Evolutionary conservation across 257 asterid genomes (phyloP), one percentile per base, ranked within the genome.

Genomic region (Lycium ferocissimum): DNA sequence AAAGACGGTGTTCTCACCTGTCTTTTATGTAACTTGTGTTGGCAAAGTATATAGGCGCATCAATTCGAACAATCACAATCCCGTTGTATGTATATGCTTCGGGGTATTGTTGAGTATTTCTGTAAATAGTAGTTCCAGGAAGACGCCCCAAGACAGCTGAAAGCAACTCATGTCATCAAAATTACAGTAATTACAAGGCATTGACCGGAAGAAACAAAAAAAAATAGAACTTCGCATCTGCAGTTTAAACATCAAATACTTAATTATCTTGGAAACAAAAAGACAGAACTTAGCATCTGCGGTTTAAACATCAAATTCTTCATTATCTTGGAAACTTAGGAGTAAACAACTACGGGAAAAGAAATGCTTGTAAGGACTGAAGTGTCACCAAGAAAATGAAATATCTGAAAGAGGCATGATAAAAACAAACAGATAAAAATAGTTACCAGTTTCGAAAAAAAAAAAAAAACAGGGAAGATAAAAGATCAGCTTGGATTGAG

Each of bases 141-240:
- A 96, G 92, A 72, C 99, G 98, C 35, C 99, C 98, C 92, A 96
- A 92, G 87, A 91, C 90, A 88, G 99, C 99, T 96, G 97, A 89
- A 83, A 81, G 81, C 81, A 85, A 82, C 49, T 83, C 86, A 78
- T 78, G 49, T 53, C 65, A 78, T 53, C 4, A 4, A 76, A 78
- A 78, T 78, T 53, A 14, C 40, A 78, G 53, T 4, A 78, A 26
- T 14, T 53, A 75, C 13, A 76, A 51, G 43, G 47, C 47, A 76
- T 76, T 51, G 63, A 76, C 63, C 63, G 7, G 26, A 51, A 26
- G 58, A 15, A 6, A 26, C 33, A 13, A 49, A 76, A 8, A 76
- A 38, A 54, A 71, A 20, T n/a, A 20, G 72, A 83, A 57, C 26
- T 72, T 51, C 7, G 61, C 26, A 7, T 75, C 15, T 40, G 59